A percentile compares a stretch with the other conserved stretches of the same genome.
phyloP scores from a whole-genome alignment of 257 asterid species.

The Asclepias syriaca region DNA sequence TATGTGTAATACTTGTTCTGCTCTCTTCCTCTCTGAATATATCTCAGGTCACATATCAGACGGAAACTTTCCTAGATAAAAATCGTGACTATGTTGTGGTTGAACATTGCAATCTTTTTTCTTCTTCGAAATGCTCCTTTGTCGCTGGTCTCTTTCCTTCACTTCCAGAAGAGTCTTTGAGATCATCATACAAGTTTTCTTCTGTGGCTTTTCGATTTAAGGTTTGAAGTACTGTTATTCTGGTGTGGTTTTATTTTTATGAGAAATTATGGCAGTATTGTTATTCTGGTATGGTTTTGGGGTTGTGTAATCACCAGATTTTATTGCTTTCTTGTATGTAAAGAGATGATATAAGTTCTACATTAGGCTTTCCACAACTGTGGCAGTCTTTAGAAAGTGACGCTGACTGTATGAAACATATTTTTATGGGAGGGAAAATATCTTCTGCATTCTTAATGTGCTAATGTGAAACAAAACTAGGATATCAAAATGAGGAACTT shows the following conservation, averaged over 20 bases:
- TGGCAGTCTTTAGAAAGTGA: constrained; percentile 1
- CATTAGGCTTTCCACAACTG: neutral
- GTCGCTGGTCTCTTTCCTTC: constrained; percentile 79
- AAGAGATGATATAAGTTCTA: neutral
- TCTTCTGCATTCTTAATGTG: neutral
- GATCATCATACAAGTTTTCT: constrained; percentile 96
- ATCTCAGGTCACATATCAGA: constrained; percentile 84
- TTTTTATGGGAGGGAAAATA: neutral
- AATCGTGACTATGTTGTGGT: constrained; percentile 98
- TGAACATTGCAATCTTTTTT: constrained; percentile 87
- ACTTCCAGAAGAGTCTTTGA: constrained; percentile 77
- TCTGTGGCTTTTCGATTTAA: constrained; percentile 97
- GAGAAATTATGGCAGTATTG: neutral
- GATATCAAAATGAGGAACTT: neutral
- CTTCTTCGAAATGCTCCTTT: constrained; percentile 80
- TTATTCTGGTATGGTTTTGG: neutral
- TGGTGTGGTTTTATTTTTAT: neutral
- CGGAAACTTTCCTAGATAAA: constrained; percentile 81
- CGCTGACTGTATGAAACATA: neutral
- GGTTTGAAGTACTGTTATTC: constrained; percentile 35
- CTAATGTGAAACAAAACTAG: neutral
- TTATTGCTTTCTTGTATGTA: neutral
- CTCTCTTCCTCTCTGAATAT: constrained; percentile 12
- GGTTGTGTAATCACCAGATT: neutral
- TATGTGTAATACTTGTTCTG: constrained; percentile 1